Base-by-base conservation (phyloP, 2,329 filamentous ascomycete genomes). In the Nigrospora osmanthi region DNA sequence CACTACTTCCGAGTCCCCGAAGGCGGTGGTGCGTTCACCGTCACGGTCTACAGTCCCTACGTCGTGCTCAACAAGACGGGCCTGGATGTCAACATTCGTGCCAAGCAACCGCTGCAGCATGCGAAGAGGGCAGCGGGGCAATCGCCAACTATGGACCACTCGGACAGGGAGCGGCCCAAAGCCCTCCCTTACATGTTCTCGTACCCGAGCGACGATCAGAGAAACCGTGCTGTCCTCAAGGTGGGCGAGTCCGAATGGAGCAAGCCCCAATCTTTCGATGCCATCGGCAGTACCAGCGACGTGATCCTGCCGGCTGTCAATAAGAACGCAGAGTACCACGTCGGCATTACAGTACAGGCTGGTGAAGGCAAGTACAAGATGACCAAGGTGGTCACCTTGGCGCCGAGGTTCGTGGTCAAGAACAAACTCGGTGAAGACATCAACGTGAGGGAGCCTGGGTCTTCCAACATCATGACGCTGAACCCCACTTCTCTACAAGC, bases 331-430 rank as follows among this genome's bases (percentile, higher is more conserved):
- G 93, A 98, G 63, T 90, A 97, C 57, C 89, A 97, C 57, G 76
- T 94, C 7, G 93, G 93, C 39, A 81, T 98, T 40, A 91, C 85
- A 2, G 84, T 98, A 30, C 81, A 87, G 47, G 85, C 94, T 47
- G 93, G 93, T 11, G 86, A 95, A 58, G 93, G 93, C 57, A 98
- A 98, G 66, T 98, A 97, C 71, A 97, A 95, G 64, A 74, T 98
- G 72, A 94, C 89, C 15, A 97, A 95, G 68, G 86, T 96, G 12
- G 87, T 98, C 23, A 96, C 90, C 1, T 78, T 98, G 35, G 83
- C 93, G 0, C 93, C 94, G 23, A 81, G 93, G 19, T 98, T 95
- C 58, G 85, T 98, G 44, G 72, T 98, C 52, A 90, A 95, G 64
- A 98, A 96, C 70, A 91, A 89, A 65, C 75, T 96, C 44, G 83